phyloP scores from a whole-genome alignment of 805 yeast species.

The Barnettozyma salicaria region DNA sequence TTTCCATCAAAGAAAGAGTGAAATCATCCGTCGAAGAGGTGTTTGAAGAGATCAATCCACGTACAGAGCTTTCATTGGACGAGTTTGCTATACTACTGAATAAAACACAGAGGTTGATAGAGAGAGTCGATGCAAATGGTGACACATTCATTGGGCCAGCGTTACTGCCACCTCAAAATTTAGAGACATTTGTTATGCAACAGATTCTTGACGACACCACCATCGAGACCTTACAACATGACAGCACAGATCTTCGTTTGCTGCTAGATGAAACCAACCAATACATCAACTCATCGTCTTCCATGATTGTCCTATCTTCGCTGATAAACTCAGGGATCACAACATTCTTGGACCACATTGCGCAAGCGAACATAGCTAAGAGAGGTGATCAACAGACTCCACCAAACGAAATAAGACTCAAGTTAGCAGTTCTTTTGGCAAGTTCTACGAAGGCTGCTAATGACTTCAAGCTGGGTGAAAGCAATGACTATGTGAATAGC shows the following conservation, averaged over 20 bases:
- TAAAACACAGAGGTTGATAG: slow-evolving; percentile 34
- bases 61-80: slow-evolving; percentile 58
- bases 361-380: slow-evolving; percentile 2
- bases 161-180: slow-evolving; percentile 45
- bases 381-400: slow-evolving; percentile 15
- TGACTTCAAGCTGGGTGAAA: slow-evolving; percentile 34
- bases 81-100: slow-evolving; percentile 48
- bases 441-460: slow-evolving; percentile 61
- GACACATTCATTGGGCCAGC: slow-evolving; percentile 26
- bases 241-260: slow-evolving; percentile 27
- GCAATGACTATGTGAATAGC: slow-evolving; percentile 37
- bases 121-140: slow-evolving; percentile 16
- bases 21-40: slow-evolving; percentile 51
- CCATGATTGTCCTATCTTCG: slow-evolving; percentile 28
- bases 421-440: slow-evolving; percentile 68
- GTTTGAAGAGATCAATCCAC: slow-evolving; percentile 61
- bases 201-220: slow-evolving; percentile 45
- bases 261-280: slow-evolving; percentile 40
- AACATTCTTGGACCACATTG: slow-evolving; percentile 32
- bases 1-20: slow-evolving; percentile 45
- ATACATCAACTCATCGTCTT: slow-evolving; percentile 35
- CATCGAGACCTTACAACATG: slow-evolving; percentile 25
- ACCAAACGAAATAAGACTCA: slow-evolving; percentile 30
- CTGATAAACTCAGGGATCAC: slow-evolving; percentile 32
- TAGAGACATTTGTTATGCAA: slow-evolving; percentile 48